Conservation (phyloP, 148 eudicot species). For the Beta vulgaris region DNA sequence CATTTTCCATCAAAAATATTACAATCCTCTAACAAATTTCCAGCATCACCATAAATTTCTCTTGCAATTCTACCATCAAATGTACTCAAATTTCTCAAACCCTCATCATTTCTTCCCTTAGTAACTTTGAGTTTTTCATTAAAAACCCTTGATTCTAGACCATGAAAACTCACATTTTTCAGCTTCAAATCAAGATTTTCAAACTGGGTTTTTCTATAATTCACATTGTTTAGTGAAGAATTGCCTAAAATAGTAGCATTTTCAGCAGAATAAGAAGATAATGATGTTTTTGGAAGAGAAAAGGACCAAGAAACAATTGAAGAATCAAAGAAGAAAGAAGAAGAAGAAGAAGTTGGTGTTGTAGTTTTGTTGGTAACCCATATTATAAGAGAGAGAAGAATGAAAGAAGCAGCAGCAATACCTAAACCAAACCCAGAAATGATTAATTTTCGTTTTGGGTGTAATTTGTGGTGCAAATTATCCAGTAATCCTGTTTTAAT, state of each 20-base stretch:
- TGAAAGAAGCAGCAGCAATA: slow-evolving; percentile 33
- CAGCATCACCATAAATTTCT: not conserved
- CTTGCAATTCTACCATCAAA: not conserved
- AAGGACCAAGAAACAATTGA: slow-evolving; percentile 21
- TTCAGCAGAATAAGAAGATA: not conserved
- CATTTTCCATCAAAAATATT: slow-evolving; percentile 80
- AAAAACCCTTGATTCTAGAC: slow-evolving; percentile 9
- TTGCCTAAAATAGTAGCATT: slow-evolving; percentile 12
- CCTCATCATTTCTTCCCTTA: not conserved
- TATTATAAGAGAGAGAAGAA: slow-evolving; percentile 36
- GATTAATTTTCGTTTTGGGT: slow-evolving; percentile 23
- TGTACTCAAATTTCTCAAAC: not conserved
- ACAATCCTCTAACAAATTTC: slow-evolving; percentile 32
- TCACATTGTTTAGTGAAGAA: not conserved
- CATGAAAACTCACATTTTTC: slow-evolving; percentile 34
- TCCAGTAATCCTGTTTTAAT: slow-evolving; percentile 12
- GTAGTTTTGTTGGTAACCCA: slow-evolving; percentile 20
- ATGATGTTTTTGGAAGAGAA: slow-evolving; percentile 17
- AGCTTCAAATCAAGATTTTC: slow-evolving; percentile 31
- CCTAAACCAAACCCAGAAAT: slow-evolving; percentile 55
- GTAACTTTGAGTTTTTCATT: not conserved
- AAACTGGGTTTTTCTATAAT: slow-evolving; percentile 25
- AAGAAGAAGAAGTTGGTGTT: not conserved
- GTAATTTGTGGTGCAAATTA: slow-evolving; percentile 23
- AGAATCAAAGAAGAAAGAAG: slow-evolving; percentile 7